Evolutionary conservation across 176 grass and related monocot genomes (phyloP).

Genomic region (Typha latifolia): DNA sequence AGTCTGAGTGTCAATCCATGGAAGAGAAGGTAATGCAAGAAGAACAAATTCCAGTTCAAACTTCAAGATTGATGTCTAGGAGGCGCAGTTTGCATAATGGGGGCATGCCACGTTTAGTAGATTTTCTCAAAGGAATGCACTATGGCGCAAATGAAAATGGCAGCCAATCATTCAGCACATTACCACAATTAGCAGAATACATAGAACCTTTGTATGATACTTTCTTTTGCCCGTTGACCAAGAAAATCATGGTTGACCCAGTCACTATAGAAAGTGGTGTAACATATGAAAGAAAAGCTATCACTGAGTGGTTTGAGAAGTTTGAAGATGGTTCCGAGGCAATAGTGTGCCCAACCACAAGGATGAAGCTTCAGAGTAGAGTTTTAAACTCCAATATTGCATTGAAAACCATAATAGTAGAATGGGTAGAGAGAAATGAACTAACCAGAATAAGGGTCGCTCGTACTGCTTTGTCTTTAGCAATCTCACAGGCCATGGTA

Average conservation of each 20-base stretch:
- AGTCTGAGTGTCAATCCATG: background rate
- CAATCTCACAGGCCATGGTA: constrained; percentile 48
- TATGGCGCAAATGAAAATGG: constrained; percentile 37
- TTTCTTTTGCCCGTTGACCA: constrained; percentile 85
- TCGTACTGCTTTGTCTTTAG: constrained; percentile 38
- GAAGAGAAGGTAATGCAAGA: background rate
- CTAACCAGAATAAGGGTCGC: constrained; percentile 45
- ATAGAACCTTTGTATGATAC: constrained; percentile 79
- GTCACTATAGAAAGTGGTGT: constrained; percentile 72
- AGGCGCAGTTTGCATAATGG: constrained; percentile 21
- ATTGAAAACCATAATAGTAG: constrained; percentile 58
- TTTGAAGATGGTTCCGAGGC: constrained; percentile 35
- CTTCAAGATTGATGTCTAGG: background rate
- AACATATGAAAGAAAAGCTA: constrained; percentile 75
- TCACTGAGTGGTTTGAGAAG: constrained; percentile 55
- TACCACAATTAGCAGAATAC: constrained; percentile 50
- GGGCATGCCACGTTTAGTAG: constrained; percentile 47
- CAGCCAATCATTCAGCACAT: constrained; percentile 23
- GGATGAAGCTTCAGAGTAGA: constrained; percentile 46
- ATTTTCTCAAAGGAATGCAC: constrained; percentile 51
- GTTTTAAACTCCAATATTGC: constrained; percentile 50
- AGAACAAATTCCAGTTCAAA: constrained; percentile 2
- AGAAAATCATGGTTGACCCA: constrained; percentile 82
- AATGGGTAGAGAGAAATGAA: constrained; percentile 80
- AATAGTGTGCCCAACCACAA: constrained; percentile 64